Conservation (phyloP, 192 early-diverging fungal species). For the Powellomyces hirtus region DNA sequence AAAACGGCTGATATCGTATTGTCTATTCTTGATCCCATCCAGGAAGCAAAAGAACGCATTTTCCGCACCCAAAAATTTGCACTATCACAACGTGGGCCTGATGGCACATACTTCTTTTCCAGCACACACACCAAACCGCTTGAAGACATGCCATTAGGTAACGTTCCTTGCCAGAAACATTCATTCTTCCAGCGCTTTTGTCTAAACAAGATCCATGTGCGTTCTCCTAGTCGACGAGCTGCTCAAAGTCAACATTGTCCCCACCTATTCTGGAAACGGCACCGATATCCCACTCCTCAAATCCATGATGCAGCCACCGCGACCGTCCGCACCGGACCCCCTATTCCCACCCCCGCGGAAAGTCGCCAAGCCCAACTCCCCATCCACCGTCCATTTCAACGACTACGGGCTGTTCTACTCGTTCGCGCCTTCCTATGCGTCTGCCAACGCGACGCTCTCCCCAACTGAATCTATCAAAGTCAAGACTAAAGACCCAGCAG, state of each 20-base stretch:
- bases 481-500: not conserved
- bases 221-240: constrained; percentile 19
- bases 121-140: constrained; percentile 1
- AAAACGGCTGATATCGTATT: no score
- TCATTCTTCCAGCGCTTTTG: no score
- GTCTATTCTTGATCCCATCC: no score
- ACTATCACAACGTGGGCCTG: constrained; percentile 7
- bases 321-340: not conserved
- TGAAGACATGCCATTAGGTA: constrained; percentile 18
- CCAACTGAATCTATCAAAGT: constrained; percentile 3
- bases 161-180: no score
- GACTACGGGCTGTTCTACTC: constrained; percentile 23
- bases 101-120: constrained; percentile 16
- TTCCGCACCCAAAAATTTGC: constrained; percentile 14
- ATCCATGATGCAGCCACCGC: not conserved
- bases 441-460: constrained; percentile 14
- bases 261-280: not conserved
- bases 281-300: not conserved
- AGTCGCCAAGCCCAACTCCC: not conserved
- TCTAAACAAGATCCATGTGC: no score
- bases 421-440: constrained; percentile 14
- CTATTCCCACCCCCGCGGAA: not conserved
- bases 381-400: not conserved
- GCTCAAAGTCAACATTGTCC: constrained; percentile 10
- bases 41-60: not conserved